Percentiles rank a stretch among this genome's conserved stretches.
phyloP scores from a whole-genome alignment of 1,284 basidiomycete genomes.

The Marasmius sp. region DNA sequence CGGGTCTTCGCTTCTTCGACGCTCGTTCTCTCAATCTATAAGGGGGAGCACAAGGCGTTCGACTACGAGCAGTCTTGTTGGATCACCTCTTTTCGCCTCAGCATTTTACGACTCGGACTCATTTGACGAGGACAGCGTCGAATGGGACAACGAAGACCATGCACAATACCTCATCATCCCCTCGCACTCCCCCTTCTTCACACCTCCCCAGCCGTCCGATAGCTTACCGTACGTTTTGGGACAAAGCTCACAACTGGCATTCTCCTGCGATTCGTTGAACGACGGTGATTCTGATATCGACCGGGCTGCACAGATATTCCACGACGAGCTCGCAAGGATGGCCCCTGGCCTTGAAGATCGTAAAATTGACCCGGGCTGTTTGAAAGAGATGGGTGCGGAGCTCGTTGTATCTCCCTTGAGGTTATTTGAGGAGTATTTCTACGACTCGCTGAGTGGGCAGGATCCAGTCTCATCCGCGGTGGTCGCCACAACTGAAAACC shows the following conservation, averaged over 20 bases:
- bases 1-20: not conserved
- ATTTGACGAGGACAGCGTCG: not conserved
- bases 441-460: not conserved
- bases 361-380: not conserved
- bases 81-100: not conserved
- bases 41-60: not conserved
- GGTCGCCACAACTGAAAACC: not conserved
- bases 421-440: not conserved
- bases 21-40: not conserved
- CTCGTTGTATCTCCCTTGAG: not conserved
- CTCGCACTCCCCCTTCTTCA: constrained; percentile 7
- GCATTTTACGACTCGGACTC: not conserved
- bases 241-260: not conserved
- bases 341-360: not conserved
- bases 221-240: not conserved
- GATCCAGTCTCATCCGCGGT: not conserved
- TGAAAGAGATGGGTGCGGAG: constrained; percentile 1
- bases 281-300: not conserved
- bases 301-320: not conserved
- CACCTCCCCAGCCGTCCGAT: not conserved
- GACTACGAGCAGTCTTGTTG: no score
- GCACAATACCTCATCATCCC: constrained; percentile 10
- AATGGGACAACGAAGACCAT: constrained; percentile 1
- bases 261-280: constrained; percentile 6
- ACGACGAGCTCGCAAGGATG: not conserved